Conservation (phyloP, 495 filamentous ascomycete genomes). For the Choiromyces venosus region DNA sequence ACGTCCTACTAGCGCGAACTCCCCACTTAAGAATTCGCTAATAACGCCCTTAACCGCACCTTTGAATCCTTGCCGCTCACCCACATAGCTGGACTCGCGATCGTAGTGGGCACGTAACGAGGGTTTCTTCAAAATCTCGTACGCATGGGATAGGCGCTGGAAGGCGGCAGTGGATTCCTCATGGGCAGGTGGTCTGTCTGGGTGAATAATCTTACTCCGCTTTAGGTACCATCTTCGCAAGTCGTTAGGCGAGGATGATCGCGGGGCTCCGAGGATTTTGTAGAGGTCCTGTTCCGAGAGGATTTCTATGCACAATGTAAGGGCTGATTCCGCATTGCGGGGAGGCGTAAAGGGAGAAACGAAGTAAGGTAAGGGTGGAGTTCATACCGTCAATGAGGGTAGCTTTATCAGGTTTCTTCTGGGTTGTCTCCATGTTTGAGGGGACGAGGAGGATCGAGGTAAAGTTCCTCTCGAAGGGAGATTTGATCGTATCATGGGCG, state of each 20-base stretch:
- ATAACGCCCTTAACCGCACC: conserved; percentile 45
- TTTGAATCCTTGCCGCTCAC: conserved; percentile 45
- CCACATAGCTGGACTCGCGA: conserved; percentile 42
- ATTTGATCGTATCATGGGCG: not conserved
- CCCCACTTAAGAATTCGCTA: conserved; percentile 47
- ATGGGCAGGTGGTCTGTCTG: conserved; percentile 45
- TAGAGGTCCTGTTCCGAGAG: conserved; percentile 46
- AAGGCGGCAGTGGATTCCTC: conserved; percentile 46
- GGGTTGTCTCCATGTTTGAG: not conserved
- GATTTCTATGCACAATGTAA: conserved; percentile 37
- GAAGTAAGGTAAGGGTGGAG: not conserved
- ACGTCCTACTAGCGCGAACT: conserved; percentile 44
- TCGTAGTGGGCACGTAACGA: conserved; percentile 45
- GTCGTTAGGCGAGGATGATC: conserved; percentile 41
- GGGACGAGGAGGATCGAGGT: not conserved
- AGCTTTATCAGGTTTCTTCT: not conserved
- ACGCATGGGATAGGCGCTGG: conserved; percentile 48
- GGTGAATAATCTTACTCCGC: conserved; percentile 47
- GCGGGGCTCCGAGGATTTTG: conserved; percentile 45
- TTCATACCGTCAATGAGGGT: not conserved
- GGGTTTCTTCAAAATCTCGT: conserved; percentile 46
- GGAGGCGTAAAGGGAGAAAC: not conserved
- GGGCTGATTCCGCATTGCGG: not conserved
- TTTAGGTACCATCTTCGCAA: conserved; percentile 48
- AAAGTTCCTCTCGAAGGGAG: too few species aligned